Conservation (phyloP, 345 rosid genomes). For the Kandelia obovata region DNA sequence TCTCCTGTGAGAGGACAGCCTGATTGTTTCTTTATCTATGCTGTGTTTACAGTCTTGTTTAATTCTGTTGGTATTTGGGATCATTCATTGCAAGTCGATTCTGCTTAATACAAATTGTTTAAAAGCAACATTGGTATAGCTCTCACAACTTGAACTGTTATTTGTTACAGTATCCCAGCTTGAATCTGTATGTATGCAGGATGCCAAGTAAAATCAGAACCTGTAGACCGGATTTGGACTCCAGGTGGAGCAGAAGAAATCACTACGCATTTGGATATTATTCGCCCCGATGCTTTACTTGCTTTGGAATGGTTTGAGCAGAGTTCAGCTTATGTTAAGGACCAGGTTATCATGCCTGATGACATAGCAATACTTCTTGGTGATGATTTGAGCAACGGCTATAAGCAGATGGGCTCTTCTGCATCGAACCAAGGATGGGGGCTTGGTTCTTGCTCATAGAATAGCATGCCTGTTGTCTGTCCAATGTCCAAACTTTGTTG, state of each 20-base stretch:
- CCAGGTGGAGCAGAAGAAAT: slow-evolving; percentile 37
- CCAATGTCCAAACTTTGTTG: slow-evolving; percentile 58
- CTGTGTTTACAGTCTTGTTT: neutral
- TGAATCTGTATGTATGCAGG: slow-evolving; percentile 31
- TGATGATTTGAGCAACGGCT: slow-evolving; percentile 61
- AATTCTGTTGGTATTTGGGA: neutral
- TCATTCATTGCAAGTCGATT: neutral
- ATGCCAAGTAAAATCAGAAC: slow-evolving; percentile 41
- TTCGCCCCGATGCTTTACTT: slow-evolving; percentile 59
- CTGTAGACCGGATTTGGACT: slow-evolving; percentile 31
- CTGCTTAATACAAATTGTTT: neutral
- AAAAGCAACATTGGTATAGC: neutral
- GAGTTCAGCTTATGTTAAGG: slow-evolving; percentile 46
- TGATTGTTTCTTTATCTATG: neutral
- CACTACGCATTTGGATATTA: slow-evolving; percentile 27
- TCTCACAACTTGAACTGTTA: neutral
- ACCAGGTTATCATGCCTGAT: slow-evolving; percentile 50
- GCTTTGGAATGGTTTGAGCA: slow-evolving; percentile 76
- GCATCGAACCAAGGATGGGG: slow-evolving; percentile 53
- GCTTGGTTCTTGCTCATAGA: slow-evolving; percentile 66
- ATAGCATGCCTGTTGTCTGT: slow-evolving; percentile 79
- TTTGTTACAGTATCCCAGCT: neutral
- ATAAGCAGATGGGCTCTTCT: slow-evolving; percentile 50
- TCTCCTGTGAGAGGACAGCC: neutral
- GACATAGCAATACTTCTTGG: slow-evolving; percentile 66